These are phyloP conservation scores for Candida tetrigidarum DNA, from an alignment of 1,139 yeast genomes.

Conservation along the genomic window DNA sequence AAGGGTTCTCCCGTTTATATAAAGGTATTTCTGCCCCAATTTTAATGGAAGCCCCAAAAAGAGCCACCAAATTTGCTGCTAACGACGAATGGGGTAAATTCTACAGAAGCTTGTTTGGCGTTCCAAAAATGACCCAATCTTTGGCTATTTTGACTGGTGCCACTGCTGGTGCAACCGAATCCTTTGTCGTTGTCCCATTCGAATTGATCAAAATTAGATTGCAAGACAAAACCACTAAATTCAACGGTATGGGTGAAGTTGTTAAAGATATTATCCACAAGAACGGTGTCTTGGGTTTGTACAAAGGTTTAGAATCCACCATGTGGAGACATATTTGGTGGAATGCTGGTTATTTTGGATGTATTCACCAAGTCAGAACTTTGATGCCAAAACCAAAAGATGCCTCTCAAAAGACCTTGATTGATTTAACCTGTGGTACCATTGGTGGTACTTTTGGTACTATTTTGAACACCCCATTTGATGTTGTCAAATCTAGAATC, in stretches of 20 bases:
- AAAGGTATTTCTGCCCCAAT: slow-evolving; percentile 96
- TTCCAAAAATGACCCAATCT: slow-evolving; percentile 73
- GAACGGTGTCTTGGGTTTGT: slow-evolving; percentile 84
- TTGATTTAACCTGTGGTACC: slow-evolving; percentile 90
- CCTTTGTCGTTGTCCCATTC: slow-evolving; percentile 96
- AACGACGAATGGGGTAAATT: slow-evolving; percentile 96
- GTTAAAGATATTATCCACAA: slow-evolving; percentile 68
- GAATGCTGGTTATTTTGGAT: slow-evolving; percentile 99
- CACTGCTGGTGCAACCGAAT: slow-evolving; percentile 96
- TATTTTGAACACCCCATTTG: slow-evolving; percentile 91
- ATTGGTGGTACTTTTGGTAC: slow-evolving; percentile 99
- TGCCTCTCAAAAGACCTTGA: slow-evolving; percentile 71
- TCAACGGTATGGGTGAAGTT: slow-evolving; percentile 87
- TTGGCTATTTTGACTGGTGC: slow-evolving; percentile 94
- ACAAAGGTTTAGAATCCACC: slow-evolving; percentile 96
- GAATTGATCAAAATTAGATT: slow-evolving; percentile 87
- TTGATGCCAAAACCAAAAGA: slow-evolving; percentile 79
- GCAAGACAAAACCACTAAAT: slow-evolving; percentile 85
- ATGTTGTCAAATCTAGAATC: slow-evolving; percentile 96
- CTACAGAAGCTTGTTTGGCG: slow-evolving; percentile 74
- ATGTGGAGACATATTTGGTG: slow-evolving; percentile 96
- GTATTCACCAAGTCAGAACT: slow-evolving; percentile 83
- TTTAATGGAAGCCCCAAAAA: slow-evolving; percentile 99
- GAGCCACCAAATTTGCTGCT: slow-evolving; percentile 98
- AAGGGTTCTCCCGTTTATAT: slow-evolving; percentile 83